Conservation (phyloP, 2,329 filamentous ascomycete genomes). For the Neurospora sp. region DNA sequence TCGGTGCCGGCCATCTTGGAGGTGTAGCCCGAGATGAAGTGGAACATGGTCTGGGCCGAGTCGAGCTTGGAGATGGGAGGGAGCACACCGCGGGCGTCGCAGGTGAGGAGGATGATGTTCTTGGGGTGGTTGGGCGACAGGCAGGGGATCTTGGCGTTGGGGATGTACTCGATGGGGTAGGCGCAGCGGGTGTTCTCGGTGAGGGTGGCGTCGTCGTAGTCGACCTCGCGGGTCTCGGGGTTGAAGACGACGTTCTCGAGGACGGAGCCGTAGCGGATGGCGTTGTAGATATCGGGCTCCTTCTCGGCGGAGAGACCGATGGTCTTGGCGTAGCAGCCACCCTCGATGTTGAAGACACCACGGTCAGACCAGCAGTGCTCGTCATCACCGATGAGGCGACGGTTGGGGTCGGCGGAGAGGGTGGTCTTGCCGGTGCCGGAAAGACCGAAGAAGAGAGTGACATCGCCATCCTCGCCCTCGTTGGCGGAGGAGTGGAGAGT, state of each 20-base stretch:
- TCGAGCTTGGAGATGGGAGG: conserved; percentile 96
- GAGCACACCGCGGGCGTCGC: conserved; percentile 92
- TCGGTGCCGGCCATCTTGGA: conserved; percentile 99
- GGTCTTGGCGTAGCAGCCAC: conserved; percentile 98
- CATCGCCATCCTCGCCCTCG: conserved; percentile 87
- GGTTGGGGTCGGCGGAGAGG: conserved; percentile 91
- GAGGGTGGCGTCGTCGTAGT: conserved; percentile 90
- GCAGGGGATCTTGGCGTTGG: conserved; percentile 98
- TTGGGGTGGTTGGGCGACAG: conserved; percentile 75
- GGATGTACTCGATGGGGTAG: conserved; percentile 98
- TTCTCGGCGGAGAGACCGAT: conserved; percentile 96
- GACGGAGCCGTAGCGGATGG: conserved; percentile 93
- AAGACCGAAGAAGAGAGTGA: conserved; percentile 98
- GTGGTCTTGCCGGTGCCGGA: conserved; percentile 99
- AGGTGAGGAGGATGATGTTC: conserved; percentile 98
- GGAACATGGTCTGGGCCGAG: conserved; percentile 97
- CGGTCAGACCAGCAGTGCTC: conserved; percentile 99
- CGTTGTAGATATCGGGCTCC: conserved; percentile 94
- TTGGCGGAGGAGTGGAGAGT: conserved; percentile 98
- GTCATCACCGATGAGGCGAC: conserved; percentile 91
- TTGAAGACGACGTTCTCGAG: conserved; percentile 99
- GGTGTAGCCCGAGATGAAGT: conserved; percentile 99
- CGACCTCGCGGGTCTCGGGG: conserved; percentile 75
- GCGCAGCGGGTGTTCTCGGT: conserved; percentile 98
- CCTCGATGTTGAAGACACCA: conserved; percentile 99